phyloP scores from a whole-genome alignment of 2,329 filamentous ascomycete genomes.

The Canariomyces notabilis region DNA sequence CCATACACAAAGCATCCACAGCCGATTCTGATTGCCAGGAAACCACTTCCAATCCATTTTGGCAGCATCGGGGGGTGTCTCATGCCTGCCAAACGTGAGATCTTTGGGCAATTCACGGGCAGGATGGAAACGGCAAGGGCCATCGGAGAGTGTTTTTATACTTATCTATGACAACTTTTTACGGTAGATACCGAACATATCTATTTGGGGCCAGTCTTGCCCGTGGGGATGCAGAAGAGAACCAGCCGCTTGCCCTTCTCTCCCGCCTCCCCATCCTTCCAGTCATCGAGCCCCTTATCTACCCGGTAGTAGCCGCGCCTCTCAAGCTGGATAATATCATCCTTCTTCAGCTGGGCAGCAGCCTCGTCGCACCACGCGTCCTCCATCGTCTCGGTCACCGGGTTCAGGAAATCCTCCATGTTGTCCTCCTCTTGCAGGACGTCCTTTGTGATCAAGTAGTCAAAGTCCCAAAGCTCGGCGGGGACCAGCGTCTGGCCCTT shows the following conservation, averaged over 20 bases:
- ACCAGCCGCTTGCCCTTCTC: conserved; percentile 46
- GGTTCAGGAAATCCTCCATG: conserved; percentile 77
- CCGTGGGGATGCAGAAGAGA: conserved; percentile 54
- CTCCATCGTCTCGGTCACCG: conserved; percentile 67
- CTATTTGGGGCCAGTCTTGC: conserved; percentile 36
- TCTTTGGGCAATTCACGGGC: no score
- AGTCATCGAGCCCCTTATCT: conserved; percentile 57
- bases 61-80: no score
- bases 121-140: no score
- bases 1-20: no score
- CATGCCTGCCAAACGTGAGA: no score
- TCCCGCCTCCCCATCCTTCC: conserved; percentile 46
- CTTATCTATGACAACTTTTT: not conserved
- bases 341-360: conserved; percentile 70
- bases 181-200: no score
- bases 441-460: conserved; percentile 93
- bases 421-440: conserved; percentile 84
- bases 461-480: conserved; percentile 88
- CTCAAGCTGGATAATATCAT: conserved; percentile 94
- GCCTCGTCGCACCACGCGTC: conserved; percentile 77
- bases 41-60: no score
- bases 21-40: no score
- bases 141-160: not conserved
- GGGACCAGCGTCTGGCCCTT: conserved; percentile 71
- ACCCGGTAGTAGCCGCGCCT: conserved; percentile 87